Base-by-base conservation (phyloP, 306 rosid genomes). In the Acmispon strigosus region DNA sequence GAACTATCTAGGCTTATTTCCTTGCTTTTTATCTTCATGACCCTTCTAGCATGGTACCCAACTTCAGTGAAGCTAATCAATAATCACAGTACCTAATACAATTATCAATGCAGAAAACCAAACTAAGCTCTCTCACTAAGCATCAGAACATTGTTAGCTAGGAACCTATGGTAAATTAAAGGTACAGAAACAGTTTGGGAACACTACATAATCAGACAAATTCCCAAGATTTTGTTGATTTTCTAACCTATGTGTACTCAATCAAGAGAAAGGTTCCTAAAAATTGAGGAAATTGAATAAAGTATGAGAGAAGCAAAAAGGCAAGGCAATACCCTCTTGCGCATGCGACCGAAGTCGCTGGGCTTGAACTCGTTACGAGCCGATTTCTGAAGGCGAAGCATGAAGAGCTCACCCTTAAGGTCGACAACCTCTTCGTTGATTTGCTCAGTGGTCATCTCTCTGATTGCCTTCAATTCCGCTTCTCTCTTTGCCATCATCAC, bases 401-500 rank as follows among this genome's bases (percentile, higher is more conserved):
- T 87, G 16, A 87, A 61, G 48, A 94, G 96, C 77, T 91, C 99
- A 0, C 99, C 99, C 80, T 94, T 80, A 45, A 94, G 99, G n/a
- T 86, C 92, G 14, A 87, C 51, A 15, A 94, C 92, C 77, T 91
- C 96, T 48, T 94, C 91, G 64, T 94, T 87, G 63, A 95, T 89
- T 70, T 91, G 86, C 66, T 95, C 91, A 0, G 89, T 85, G 39
- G 78, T 73, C 75, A 86, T 86, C 39, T 80, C 36, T 65, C 97
- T 76, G 50, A 91, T 89, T 69, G 87, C 93, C 82, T 91, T 85
- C 78, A 95, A 22, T 36, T 89, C 96, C 41, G 85, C 89, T 5
- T 82, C 92, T 82, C 89, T 83, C 82, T 95, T 95, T 2, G 89
- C 88, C 97, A 89, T 91, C 91, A 88, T 89, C 57, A 91, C 91